These are phyloP conservation scores for Cryptococcus floricola DNA, from an alignment of 1,284 basidiomycete species.

Conservation along the genomic window DNA sequence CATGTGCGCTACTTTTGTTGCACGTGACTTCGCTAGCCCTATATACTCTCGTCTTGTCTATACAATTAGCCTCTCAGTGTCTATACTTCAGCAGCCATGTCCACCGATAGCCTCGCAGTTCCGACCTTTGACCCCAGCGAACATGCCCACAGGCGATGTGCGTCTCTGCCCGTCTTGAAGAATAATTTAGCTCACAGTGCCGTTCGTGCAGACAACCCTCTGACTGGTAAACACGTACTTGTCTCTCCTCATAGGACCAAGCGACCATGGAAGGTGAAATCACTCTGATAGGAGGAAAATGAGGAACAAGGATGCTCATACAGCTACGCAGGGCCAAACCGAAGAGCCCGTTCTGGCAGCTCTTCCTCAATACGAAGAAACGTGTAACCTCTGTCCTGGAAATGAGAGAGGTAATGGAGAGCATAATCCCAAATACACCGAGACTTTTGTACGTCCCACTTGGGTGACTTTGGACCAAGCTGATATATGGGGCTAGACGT, in stretches of 20 bases:
- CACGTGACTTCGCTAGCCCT: no score
- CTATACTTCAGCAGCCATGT: background rate
- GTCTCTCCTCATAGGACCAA: conserved; percentile 70
- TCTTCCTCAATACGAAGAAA: conserved; percentile 67
- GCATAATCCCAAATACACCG: conserved; percentile 64
- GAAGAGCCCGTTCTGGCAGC: conserved; percentile 59
- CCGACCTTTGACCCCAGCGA: conserved; percentile 40
- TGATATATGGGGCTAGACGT: conserved; percentile 45
- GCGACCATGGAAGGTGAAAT: conserved; percentile 43
- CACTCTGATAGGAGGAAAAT: background rate
- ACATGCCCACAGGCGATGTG: conserved; percentile 45
- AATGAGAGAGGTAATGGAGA: conserved; percentile 75
- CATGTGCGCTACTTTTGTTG: no score
- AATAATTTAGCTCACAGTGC: conserved; percentile 5
- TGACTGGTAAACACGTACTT: conserved; percentile 59
- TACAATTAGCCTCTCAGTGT: no score
- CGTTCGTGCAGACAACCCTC: conserved; percentile 43
- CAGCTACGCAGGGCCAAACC: conserved; percentile 61
- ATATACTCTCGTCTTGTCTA: no score
- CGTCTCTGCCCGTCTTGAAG: conserved; percentile 7
- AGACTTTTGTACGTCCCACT: conserved; percentile 56
- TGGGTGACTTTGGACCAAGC: background rate
- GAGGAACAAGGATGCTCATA: background rate
- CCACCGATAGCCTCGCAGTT: background rate
- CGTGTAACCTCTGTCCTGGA: conserved; percentile 88